Conservation (phyloP, 257 asterid species). For the Solanum bukasovii region DNA sequence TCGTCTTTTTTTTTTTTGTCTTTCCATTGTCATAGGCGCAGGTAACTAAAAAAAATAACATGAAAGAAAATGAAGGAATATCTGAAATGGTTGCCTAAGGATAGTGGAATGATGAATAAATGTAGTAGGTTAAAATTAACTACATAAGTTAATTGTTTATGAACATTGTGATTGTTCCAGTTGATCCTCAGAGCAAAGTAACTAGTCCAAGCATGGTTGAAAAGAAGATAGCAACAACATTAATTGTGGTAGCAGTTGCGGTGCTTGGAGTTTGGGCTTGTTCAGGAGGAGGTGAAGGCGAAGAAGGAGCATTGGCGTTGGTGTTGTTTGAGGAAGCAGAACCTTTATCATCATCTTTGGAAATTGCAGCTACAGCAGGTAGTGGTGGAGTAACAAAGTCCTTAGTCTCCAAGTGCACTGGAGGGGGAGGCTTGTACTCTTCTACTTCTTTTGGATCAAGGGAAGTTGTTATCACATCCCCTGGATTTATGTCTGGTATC, state of each 20-base stretch:
- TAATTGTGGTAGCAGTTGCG: neutral
- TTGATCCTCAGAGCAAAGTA: neutral
- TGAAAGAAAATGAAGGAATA: neutral
- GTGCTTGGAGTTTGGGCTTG: neutral
- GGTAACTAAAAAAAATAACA: neutral
- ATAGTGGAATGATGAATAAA: neutral
- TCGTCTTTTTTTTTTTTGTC: neutral
- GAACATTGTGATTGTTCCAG: neutral
- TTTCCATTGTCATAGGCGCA: neutral
- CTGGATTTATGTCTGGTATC: neutral
- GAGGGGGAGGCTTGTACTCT: conserved; percentile 2
- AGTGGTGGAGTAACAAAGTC: neutral
- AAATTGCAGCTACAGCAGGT: neutral
- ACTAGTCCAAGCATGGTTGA: neutral
- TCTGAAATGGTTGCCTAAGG: neutral
- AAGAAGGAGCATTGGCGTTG: neutral
- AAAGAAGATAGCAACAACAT: neutral
- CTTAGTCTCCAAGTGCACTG: neutral
- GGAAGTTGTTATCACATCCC: neutral
- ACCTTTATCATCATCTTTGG: neutral
- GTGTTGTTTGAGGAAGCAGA: neutral
- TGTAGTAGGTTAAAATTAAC: neutral
- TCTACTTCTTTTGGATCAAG: conserved; percentile 2
- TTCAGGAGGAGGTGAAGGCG: neutral
- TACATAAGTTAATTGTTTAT: neutral